Conservation (phyloP, 1,284 basidiomycete species). For the Ceratobasidium sp. region DNA sequence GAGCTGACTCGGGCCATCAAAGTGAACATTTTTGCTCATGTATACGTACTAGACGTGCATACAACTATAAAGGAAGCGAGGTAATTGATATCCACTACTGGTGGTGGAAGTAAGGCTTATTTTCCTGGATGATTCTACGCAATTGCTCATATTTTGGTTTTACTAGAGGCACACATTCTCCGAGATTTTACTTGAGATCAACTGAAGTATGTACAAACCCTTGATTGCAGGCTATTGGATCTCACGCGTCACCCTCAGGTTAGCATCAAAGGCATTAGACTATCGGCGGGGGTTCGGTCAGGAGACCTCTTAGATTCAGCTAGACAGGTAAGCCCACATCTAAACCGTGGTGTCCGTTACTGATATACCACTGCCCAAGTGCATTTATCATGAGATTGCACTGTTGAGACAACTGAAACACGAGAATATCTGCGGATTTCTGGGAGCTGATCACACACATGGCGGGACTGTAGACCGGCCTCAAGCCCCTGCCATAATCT, state of each 20-base stretch:
- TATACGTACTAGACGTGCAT: not conserved
- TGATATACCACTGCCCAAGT: not conserved
- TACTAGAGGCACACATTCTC: not conserved
- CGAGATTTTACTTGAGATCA: not conserved
- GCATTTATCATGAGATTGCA: conserved; percentile 4
- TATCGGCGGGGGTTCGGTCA: not conserved
- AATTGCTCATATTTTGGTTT: not conserved
- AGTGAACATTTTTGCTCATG: not conserved
- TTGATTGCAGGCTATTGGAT: not conserved
- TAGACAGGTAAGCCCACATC: not conserved
- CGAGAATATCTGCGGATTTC: not conserved
- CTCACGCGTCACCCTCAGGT: not conserved
- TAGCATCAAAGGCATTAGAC: not conserved
- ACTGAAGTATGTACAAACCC: not conserved
- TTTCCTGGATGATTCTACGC: not conserved
- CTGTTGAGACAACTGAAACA: conserved; percentile 13
- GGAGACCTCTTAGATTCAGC: not conserved
- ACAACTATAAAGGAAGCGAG: not conserved
- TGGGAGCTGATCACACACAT: not conserved
- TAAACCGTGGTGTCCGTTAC: not conserved
- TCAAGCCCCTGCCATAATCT: not conserved
- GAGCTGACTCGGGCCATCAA: not conserved
- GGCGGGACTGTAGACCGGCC: not conserved
- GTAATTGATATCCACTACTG: too few species aligned
- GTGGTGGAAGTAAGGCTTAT: too few species aligned